phyloP scores from a whole-genome alignment of 371 early-diverging fungal genomes.

The Apophysomyces trapeziformis region DNA sequence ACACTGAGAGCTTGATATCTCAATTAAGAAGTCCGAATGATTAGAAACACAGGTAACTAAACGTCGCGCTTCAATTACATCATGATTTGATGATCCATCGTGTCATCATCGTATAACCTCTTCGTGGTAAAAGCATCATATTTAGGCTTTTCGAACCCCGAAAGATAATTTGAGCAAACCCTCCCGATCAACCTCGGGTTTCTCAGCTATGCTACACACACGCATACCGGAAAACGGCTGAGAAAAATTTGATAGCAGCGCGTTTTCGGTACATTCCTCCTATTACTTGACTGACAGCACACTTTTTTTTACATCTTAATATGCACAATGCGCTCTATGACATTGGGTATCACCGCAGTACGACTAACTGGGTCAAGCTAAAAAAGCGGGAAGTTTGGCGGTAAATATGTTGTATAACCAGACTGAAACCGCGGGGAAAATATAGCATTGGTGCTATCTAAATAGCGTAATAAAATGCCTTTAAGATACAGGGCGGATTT shows the following conservation, averaged over 20 bases:
- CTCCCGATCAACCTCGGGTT: background rate
- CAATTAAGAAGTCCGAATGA: too few species aligned
- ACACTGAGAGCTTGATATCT: too few species aligned
- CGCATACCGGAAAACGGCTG: background rate
- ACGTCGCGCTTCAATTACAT: too few species aligned
- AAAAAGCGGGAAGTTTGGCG: background rate
- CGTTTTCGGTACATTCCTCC: too few species aligned
- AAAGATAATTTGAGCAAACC: background rate
- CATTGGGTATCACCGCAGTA: background rate
- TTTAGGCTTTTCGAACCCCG: background rate
- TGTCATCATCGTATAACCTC: too few species aligned
- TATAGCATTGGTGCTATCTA: background rate
- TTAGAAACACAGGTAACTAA: too few species aligned
- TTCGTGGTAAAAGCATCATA: too few species aligned
- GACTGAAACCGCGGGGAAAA: slow-evolving; percentile 3
- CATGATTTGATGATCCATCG: too few species aligned
- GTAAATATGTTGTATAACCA: slow-evolving; percentile 5
- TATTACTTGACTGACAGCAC: too few species aligned
- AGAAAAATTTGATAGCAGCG: too few species aligned
- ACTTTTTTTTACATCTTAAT: too few species aligned
- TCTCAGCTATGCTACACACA: slow-evolving; percentile 6
- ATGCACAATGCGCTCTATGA: background rate
- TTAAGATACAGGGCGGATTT: background rate
- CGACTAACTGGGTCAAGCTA: background rate
- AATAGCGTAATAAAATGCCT: background rate